phyloP scores from a whole-genome alignment of 2,329 filamentous ascomycete genomes.

The Fusarium floridanum region DNA sequence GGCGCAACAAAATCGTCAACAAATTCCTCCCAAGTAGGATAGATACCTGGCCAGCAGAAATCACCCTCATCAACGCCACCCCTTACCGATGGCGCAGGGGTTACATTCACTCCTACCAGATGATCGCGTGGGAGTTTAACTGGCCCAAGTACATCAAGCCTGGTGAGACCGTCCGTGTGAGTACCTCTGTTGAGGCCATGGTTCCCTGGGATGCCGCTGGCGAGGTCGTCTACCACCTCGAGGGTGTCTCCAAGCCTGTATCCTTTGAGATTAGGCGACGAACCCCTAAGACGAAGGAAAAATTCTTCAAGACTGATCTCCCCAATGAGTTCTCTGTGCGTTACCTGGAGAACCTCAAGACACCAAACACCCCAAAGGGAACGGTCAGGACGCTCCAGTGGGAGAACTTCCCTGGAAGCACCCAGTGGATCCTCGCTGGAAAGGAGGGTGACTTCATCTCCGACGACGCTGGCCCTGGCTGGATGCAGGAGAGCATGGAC shows the following conservation, averaged over 20 bases:
- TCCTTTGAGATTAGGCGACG: conserved; percentile 46
- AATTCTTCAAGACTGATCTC: not conserved
- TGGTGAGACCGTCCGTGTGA: conserved; percentile 37
- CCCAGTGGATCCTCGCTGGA: conserved; percentile 49
- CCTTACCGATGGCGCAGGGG: conserved; percentile 48
- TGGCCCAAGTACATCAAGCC: conserved; percentile 48
- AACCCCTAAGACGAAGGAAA: not conserved
- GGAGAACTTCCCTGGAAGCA: conserved; percentile 29
- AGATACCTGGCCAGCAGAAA: not conserved
- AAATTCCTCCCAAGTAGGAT: not conserved
- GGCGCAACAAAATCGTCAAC: not conserved
- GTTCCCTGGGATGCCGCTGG: conserved; percentile 38
- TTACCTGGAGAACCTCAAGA: conserved; percentile 42
- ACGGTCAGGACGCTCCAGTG: conserved; percentile 30
- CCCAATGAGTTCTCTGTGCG: conserved; percentile 31
- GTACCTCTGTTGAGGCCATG: not conserved
- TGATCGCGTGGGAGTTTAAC: conserved; percentile 31
- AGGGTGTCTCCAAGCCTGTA: conserved; percentile 44
- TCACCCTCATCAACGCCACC: conserved; percentile 51
- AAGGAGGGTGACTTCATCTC: conserved; percentile 48
- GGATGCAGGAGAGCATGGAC: conserved; percentile 48
- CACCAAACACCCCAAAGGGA: conserved; percentile 28
- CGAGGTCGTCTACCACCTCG: conserved; percentile 48
- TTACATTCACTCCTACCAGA: conserved; percentile 36
- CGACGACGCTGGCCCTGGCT: conserved; percentile 41